phyloP scores from a whole-genome alignment of 2,329 filamentous ascomycete species.

The Mycosphaerella sp. region DNA sequence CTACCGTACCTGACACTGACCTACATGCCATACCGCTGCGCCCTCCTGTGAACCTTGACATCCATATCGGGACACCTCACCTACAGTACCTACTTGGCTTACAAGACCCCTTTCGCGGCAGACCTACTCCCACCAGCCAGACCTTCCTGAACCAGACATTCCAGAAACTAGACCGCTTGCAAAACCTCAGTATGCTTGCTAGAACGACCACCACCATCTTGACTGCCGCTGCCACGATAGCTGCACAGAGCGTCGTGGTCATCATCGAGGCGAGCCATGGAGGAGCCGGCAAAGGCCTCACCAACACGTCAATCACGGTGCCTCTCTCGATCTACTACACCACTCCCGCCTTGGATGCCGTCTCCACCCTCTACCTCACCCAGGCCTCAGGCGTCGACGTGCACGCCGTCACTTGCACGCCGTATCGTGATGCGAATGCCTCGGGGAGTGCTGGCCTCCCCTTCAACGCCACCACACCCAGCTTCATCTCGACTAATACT shows the following conservation, averaged over 20 bases:
- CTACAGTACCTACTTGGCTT: not conserved
- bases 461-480: conserved; percentile 22
- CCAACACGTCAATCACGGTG: conserved; percentile 26
- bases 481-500: conserved; percentile 25
- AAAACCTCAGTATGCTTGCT: conserved; percentile 9
- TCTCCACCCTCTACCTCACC: conserved; percentile 26
- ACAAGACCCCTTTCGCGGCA: not conserved
- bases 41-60: not conserved
- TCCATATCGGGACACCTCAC: too few relatives aligned
- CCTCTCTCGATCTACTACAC: conserved; percentile 24
- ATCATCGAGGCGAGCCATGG: conserved; percentile 23
- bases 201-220: conserved; percentile 5
- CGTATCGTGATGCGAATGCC: conserved; percentile 18
- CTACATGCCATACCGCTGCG: not conserved
- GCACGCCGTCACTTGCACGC: conserved; percentile 25
- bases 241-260: conserved; percentile 21
- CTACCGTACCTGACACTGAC: too few relatives aligned
- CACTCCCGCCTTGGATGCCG: conserved; percentile 21
- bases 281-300: conserved; percentile 24
- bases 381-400: conserved; percentile 17
- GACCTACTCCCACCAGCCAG: not conserved
- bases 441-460: conserved; percentile 22
- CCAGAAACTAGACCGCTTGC: not conserved
- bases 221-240: conserved; percentile 12
- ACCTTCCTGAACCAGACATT: not conserved